Conservation (phyloP, 305 asterid species). For the Fraxinus baroniana region DNA sequence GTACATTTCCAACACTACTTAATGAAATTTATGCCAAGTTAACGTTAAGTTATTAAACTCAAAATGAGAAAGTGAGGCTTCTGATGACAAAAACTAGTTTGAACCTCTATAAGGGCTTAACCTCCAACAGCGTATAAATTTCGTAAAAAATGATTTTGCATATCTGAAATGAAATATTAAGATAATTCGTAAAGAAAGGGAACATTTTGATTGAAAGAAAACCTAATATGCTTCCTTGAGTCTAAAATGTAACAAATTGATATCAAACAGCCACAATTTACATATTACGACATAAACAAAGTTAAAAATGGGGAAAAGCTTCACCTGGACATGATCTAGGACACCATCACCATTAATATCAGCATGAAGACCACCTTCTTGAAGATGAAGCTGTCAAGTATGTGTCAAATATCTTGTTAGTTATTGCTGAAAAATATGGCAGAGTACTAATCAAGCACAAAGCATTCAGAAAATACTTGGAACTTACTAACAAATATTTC, state of each 20-base stretch:
- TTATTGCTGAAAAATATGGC: constrained; percentile 11
- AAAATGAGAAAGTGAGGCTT: neutral
- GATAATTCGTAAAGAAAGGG: neutral
- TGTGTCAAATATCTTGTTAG: constrained; percentile 7
- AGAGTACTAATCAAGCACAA: constrained; percentile 5
- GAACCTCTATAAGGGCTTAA: neutral
- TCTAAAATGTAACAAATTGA: neutral
- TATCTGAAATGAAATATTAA: neutral
- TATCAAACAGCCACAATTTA: neutral
- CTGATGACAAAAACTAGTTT: neutral
- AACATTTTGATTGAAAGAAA: neutral
- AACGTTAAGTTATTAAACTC: neutral
- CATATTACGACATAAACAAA: neutral
- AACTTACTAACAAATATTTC: constrained; percentile 3
- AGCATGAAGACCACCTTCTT: constrained; percentile 98
- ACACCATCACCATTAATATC: constrained; percentile 97
- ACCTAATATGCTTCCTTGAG: neutral
- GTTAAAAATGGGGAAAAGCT: neutral
- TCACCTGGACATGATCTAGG: constrained; percentile 96
- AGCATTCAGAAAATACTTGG: neutral
- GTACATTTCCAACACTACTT: neutral
- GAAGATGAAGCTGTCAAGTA: constrained; percentile 81
- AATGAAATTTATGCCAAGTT: neutral
- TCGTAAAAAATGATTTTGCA: neutral
- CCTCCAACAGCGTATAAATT: neutral